phyloP scores from a whole-genome alignment of 2,329 filamentous ascomycete genomes.

The Alternaria sp. region DNA sequence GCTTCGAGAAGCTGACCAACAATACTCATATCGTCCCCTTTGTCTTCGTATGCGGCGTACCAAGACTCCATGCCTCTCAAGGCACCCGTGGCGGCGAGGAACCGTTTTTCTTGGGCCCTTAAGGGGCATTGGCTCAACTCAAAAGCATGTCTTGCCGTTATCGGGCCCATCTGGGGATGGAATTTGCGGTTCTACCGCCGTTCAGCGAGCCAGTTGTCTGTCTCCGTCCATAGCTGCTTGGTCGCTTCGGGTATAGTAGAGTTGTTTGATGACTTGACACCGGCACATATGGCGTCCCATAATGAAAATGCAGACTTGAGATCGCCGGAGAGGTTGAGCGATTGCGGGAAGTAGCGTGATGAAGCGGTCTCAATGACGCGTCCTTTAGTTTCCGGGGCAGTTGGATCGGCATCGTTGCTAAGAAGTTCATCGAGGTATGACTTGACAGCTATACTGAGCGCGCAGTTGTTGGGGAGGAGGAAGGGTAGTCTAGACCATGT shows the following conservation, averaged over 20 bases:
- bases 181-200: conserved; percentile 34
- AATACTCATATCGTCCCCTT: not conserved
- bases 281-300: conserved; percentile 71
- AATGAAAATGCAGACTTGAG: conserved; percentile 67
- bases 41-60: conserved; percentile 2
- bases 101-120: not conserved
- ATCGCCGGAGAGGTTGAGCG: conserved; percentile 65
- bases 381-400: conserved; percentile 58
- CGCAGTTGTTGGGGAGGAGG: conserved; percentile 73
- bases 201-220: conserved; percentile 65
- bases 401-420: conserved; percentile 63
- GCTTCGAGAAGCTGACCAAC: not conserved
- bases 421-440: conserved; percentile 78
- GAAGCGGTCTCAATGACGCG: conserved; percentile 62
- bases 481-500: conserved; percentile 65
- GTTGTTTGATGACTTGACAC: conserved; percentile 63
- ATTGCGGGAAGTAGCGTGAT: conserved; percentile 68
- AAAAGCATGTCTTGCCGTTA: not conserved
- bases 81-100: not conserved
- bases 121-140: not conserved
- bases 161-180: not conserved
- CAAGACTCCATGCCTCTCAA: not conserved
- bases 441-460: conserved; percentile 79
- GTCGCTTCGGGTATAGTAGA: conserved; percentile 54
- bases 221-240: conserved; percentile 65